Evolutionary conservation across 768 basidiomycete genomes (phyloP), one percentile per base, ranked within the genome.

Genomic region (Neoboletus magnificus): DNA sequence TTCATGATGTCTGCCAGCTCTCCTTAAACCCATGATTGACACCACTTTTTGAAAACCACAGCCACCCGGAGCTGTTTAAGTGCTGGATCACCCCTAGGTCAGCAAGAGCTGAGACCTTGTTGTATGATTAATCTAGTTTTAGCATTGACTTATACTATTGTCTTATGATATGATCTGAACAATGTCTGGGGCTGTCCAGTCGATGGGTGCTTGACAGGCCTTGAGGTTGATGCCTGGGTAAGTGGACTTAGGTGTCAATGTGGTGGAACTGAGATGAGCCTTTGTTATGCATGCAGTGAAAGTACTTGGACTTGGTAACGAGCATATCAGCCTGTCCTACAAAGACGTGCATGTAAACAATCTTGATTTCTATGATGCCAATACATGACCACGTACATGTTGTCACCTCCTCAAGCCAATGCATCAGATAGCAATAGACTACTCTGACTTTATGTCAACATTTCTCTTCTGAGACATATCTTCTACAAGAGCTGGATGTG

Each of bases 181-280:
- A 6, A 89, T 78, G 50, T 87, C 84, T 7, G 79, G 74, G 45
- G 80, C 77, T 15, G 68, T 70, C 52, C 58, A 54, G 55, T 80
- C 73, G 10, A 79, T 66, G 0, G 73, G 65, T 52, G 67, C 54
- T 30, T 81, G 81, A 62, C 95, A 98, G 0, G 85, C 85, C 4
- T 79, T 73, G 18, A 92, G 74, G 61, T 97, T 93, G 56, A 99
- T 93, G 0, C 94, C 93, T 1, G 97, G 97, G 68, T 98, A 94
- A n/a, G 98, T 85, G n/a, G 97, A 86, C 39, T 77, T 78, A 4
- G 89, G 92, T 0, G 71, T 75, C 25, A 76, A 75, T 2, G 53
- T 58, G 41, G 98, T 84, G 2, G 85, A 84, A 0, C 82, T 77
- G 64, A 98, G 91, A 60, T 93, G 84, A 3, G 79, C 74, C 56